phyloP scores from a whole-genome alignment of 331 rosid species.

The Pyracantha coccinea region DNA sequence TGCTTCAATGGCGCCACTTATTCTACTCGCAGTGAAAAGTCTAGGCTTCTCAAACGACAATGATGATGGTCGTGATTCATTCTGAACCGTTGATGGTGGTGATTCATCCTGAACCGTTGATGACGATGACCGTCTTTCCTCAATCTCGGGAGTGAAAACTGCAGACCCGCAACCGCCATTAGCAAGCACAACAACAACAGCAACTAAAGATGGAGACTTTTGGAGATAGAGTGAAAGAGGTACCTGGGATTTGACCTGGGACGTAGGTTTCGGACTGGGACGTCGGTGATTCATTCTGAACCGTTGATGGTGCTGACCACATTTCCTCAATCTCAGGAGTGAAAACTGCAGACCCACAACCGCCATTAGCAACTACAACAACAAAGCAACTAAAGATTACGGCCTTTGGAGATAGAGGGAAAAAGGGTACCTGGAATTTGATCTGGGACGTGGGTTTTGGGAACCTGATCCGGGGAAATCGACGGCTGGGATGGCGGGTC shows the following conservation, averaged over 20 bases:
- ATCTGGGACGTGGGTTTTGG: conserved; percentile 5
- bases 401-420: neutral
- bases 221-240: conserved; percentile 4
- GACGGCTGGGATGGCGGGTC: conserved; percentile 14
- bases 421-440: conserved; percentile 32
- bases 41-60: neutral
- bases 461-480: conserved; percentile 16
- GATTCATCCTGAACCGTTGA: conserved; percentile 13
- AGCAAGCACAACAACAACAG: neutral
- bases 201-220: neutral
- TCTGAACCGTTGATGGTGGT: conserved; percentile 5
- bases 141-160: conserved; percentile 25
- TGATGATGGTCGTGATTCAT: neutral
- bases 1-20: conserved; percentile 45
- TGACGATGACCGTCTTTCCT: neutral
- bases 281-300: conserved; percentile 9
- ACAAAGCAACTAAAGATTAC: neutral
- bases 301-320: neutral
- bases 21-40: conserved; percentile 29
- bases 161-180: conserved; percentile 8
- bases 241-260: conserved; percentile 29
- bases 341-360: conserved; percentile 26
- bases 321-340: conserved; percentile 8
- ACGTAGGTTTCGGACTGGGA: neutral
- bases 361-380: conserved; percentile 2